Base-by-base conservation (phyloP, 2,329 filamentous ascomycete species). In the Fusarium newnesense region DNA sequence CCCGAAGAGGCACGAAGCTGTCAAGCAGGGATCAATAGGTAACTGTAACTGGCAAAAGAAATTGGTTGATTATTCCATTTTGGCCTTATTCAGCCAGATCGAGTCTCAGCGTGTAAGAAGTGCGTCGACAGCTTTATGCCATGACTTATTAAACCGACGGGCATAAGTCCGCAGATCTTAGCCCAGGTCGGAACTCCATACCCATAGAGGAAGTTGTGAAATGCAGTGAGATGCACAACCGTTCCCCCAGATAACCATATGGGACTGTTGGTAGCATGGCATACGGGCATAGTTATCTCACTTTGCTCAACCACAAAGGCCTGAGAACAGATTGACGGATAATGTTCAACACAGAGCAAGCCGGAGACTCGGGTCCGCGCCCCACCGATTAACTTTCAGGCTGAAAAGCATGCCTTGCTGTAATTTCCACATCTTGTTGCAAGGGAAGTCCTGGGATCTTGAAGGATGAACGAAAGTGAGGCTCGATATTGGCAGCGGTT, bases 391-490 rank as follows among this genome's bases (percentile, higher is more conserved):
- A 56, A 52, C 57, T 72, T 59, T 72, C 56, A 67, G 63, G 67
- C 59, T 73, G 67, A 72, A 72, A 69, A 44, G 57, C 53, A 54
- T 70, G 44, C 56, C 40, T 66, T 56, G 46, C 36, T 34, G 53
- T 50, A 52, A 58, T 69, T 65, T 59, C 60, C 71, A 65, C 68
- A 47, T 56, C 59, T 47, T 67, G 40, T 57, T 73, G 63, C 73
- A 73, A 72, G 73, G 75, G 58, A 66, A 60, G 72, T 67, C 75
- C 72, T 63, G 56, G 67, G 58, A 64, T 59, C 63, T 71, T 65
- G 60, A 56, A 24, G 65, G 63, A 69, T 64, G 60, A 53, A 66
- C 46, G 28, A 69, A 50, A 71, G 52, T 69, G 67, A 75, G 64
- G 69, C 72, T 70, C 66, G 53, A 64, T 64, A 60, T 52, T 60